Evolutionary conservation across 257 asterid genomes (phyloP), one percentile per base, ranked within the genome.

Genomic region (Voacanga thouarsii): DNA sequence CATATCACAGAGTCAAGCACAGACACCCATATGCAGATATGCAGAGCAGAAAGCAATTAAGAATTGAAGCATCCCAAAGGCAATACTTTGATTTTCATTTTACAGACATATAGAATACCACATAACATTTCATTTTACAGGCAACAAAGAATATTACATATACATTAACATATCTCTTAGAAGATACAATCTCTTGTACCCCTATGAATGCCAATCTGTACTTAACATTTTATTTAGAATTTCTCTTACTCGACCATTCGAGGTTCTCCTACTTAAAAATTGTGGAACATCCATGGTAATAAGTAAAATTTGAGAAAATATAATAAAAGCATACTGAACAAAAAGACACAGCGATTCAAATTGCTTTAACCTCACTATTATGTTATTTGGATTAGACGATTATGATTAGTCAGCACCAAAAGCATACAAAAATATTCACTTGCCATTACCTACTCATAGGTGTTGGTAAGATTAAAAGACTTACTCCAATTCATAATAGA

Each of bases 401-500:
- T 79, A 71, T 16, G 74, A 14, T 72, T n/a, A 50, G 28, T 79
- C 47, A 6, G 63, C 26, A 73, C 19, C 37, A 51, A 51, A 79
- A 50, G 61, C 39, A n/a, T 61, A 50, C 41, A 24, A 72, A 50
- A 30, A 68, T 19, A 68, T 39, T 68, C 53, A 23, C 53, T 68
- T 12, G 33, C 73, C 73, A 68, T 67, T 41, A 68, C 73, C 73
- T 68, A 68, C 53, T 68, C 73, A 68, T 8, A 30, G 26, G 66
- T 16, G 43, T 8, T 53, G 26, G 66, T 16, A 53, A 80, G 28
- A 45, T 21, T 30, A 53, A 65, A 68, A 70, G 69, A 9, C 18
- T 55, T 60, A 43, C 76, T 53, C 59, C 57, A 77, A 50, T 72
- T 77, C 77, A 57, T 55, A 76, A 77, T 60, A 56, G 12, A 67